A percentile compares a stretch with the other conserved stretches of the same genome.
These are phyloP conservation scores for Candida sp. DNA, from an alignment of 1,139 yeast species.

Conservation along the genomic window DNA sequence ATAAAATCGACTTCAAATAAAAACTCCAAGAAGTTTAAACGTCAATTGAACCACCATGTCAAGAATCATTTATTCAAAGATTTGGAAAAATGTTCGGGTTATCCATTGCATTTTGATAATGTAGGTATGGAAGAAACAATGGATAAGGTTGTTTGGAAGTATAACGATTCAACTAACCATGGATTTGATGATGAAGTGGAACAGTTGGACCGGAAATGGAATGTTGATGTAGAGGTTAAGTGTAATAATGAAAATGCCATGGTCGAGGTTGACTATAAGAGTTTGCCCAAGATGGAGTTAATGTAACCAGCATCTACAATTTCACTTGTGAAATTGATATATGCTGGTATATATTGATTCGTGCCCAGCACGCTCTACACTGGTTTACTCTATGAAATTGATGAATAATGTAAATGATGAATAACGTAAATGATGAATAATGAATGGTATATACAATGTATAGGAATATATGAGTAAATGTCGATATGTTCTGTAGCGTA, in stretches of 20 bases:
- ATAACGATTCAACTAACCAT: constrained; percentile 49
- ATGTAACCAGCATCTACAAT: too few species aligned
- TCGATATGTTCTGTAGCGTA: too few species aligned
- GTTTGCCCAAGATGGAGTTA: constrained; percentile 26
- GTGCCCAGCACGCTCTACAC: too few species aligned
- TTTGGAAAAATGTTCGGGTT: constrained; percentile 59
- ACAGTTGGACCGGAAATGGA: constrained; percentile 50
- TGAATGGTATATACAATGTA: too few species aligned
- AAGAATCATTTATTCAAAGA: constrained; percentile 69
- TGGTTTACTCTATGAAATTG: too few species aligned
- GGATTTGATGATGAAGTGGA: constrained; percentile 49
- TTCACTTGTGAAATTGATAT: too few species aligned
- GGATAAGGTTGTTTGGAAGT: constrained; percentile 48
- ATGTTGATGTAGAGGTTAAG: constrained; percentile 51
- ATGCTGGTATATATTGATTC: too few species aligned
- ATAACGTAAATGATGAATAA: too few species aligned
- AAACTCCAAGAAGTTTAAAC: constrained; percentile 65
- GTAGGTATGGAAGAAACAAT: constrained; percentile 48
- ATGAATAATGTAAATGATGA: too few species aligned
- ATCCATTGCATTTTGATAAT: constrained; percentile 51
- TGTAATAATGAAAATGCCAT: constrained; percentile 60
- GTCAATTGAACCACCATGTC: constrained; percentile 74
- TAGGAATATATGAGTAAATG: too few species aligned
- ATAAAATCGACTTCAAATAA: constrained; percentile 72
- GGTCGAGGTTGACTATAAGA: constrained; percentile 57